Evolutionary conservation across 2,329 filamentous ascomycete species (phyloP).

Genomic region (Fusarium papillatum): DNA sequence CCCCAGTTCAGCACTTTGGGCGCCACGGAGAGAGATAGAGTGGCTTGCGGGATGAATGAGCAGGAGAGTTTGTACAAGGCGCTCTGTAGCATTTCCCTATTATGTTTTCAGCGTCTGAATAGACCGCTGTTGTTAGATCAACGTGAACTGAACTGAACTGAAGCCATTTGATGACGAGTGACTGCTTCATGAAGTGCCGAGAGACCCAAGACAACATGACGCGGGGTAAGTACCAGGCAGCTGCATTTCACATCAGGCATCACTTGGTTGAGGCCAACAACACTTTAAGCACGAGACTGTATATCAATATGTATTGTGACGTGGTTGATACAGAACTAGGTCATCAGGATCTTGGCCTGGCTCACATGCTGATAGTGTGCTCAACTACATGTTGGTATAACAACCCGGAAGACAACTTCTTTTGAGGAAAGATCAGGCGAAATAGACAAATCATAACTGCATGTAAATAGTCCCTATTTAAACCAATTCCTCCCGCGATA

Average conservation of each 20-base stretch:
- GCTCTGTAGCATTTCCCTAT: slow-evolving; percentile 43
- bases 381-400: not conserved
- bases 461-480: not conserved
- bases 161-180: slow-evolving; percentile 7
- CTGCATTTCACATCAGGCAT: not conserved
- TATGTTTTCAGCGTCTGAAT: slow-evolving; percentile 43
- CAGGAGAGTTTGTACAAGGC: slow-evolving; percentile 41
- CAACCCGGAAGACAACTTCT: not conserved
- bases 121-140: slow-evolving; percentile 44
- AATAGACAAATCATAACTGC: not conserved
- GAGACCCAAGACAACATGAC: not conserved
- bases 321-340: not conserved
- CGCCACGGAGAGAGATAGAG: slow-evolving; percentile 35
- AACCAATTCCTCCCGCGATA: not conserved
- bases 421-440: not conserved
- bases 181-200: not conserved
- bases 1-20: slow-evolving; percentile 33
- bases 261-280: not conserved
- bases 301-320: not conserved
- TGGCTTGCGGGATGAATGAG: slow-evolving; percentile 36
- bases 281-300: not conserved
- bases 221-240: not conserved
- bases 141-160: not conserved
- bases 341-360: not conserved
- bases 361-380: not conserved